Evolutionary conservation across 2,329 filamentous ascomycete species (phyloP).

Genomic region (Pyrenochaeta sp.): DNA sequence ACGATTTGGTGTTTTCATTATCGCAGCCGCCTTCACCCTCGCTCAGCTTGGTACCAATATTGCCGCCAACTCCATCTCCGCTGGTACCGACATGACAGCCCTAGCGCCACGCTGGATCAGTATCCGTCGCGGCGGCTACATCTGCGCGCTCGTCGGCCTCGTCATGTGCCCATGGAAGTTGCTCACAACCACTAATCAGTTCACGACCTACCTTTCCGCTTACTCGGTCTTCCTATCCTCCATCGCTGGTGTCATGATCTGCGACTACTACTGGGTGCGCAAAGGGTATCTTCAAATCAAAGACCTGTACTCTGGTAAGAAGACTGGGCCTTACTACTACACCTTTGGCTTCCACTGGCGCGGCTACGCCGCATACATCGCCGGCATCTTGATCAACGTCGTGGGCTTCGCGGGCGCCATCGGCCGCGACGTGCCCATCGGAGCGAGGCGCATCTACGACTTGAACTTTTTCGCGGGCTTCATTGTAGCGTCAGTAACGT

Average conservation of each 20-base stretch:
- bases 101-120: slow-evolving; percentile 80
- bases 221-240: slow-evolving; percentile 95
- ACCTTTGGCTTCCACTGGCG: slow-evolving; percentile 80
- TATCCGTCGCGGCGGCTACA: slow-evolving; percentile 85
- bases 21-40: slow-evolving; percentile 64
- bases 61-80: slow-evolving; percentile 83
- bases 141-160: slow-evolving; percentile 80
- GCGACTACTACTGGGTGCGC: slow-evolving; percentile 87
- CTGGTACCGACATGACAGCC: slow-evolving; percentile 82
- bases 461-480: slow-evolving; percentile 91
- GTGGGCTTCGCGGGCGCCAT: slow-evolving; percentile 89
- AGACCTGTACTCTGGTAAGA: slow-evolving; percentile 78
- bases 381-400: slow-evolving; percentile 87
- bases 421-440: slow-evolving; percentile 73
- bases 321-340: slow-evolving; percentile 75
- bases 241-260: slow-evolving; percentile 89
- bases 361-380: slow-evolving; percentile 81
- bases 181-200: slow-evolving; percentile 76
- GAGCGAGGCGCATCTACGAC: slow-evolving; percentile 86
- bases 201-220: slow-evolving; percentile 89
- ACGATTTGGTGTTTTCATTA: slow-evolving; percentile 59
- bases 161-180: slow-evolving; percentile 89
- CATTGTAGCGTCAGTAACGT: slow-evolving; percentile 69
- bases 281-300: slow-evolving; percentile 80
- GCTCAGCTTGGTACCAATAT: slow-evolving; percentile 89